Base-by-base conservation (phyloP, 768 basidiomycete species). In the Pleurotus giganteus region DNA sequence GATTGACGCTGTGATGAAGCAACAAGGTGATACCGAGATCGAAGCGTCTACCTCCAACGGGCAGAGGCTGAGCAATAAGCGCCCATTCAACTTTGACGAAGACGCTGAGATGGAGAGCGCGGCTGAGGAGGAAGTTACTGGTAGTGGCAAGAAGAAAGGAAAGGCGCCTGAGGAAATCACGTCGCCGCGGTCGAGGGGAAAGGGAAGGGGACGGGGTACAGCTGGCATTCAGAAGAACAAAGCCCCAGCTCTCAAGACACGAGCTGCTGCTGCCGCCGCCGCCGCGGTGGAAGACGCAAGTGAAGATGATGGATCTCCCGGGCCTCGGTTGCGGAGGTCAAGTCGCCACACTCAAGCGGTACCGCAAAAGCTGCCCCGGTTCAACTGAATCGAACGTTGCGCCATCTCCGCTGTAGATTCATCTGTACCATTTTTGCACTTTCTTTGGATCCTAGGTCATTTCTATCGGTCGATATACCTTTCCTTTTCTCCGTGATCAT, bases 31-130 rank as follows among this genome's bases (percentile, higher is more conserved):
- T 28, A 56, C 47, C 28, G 41, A 31, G 53, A 34, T 15, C 29
- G 39, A 59, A 12, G 52, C 56, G 17, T 37, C 55, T 13, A 51
- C 53, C 31, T 15, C 29, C 36, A 23, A 4, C 23, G 53, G 51
- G 46, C 53, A 54, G 13, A 71, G 67, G 44, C 71, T 66, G 24
- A 59, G 58, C 42, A 71, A 71, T 36, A 81, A 80, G 63, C 76
- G 78, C 37, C 59, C 74, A n/a, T n/a, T n/a, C n/a, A n/a, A n/a
- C 4, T 70, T 51, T 8, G 49, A 51, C 24, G 49, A 51, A 24
- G 49, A 69, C 47, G 70, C 71, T 17, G 75, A 77, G 58, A 60
- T 79, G 61, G 74, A 76, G 3, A 75, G 75, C 37, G 61, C 76
- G 46, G 65, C 72, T 5, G 59, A 60, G n/a, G 78, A 78, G 56